phyloP scores from a whole-genome alignment of 257 asterid genomes.

The Echites panduratus region DNA sequence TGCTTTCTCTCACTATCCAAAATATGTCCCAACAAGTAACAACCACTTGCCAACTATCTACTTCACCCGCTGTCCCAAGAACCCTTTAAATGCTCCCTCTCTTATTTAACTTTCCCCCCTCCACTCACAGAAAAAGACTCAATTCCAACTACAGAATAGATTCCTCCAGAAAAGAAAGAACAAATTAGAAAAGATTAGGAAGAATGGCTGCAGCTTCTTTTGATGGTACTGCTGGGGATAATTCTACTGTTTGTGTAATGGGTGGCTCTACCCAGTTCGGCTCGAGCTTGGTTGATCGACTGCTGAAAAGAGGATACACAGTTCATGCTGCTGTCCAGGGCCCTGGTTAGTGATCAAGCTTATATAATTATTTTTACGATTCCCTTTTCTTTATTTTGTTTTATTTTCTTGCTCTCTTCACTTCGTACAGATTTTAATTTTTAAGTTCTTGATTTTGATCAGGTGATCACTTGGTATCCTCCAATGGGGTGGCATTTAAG shows the following conservation, averaged over 20 bases:
- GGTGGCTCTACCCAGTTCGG: slow-evolving; percentile 79
- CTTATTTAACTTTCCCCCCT: not conserved
- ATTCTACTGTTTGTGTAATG: slow-evolving; percentile 73
- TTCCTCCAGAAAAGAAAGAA: not conserved
- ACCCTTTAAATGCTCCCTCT: slow-evolving; percentile 9
- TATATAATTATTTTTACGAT: not conserved
- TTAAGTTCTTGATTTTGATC: no score
- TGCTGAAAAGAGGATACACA: slow-evolving; percentile 66
- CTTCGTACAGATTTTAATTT: no score
- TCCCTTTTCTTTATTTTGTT: no score
- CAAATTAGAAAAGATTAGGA: no score
- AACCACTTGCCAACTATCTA: slow-evolving; percentile 17
- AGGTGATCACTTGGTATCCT: slow-evolving; percentile 47
- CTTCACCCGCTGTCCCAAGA: not conserved
- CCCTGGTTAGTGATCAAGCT: slow-evolving; percentile 36
- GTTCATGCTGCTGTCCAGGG: slow-evolving; percentile 82
- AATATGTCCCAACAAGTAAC: slow-evolving; percentile 13
- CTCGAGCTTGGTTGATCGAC: slow-evolving; percentile 60
- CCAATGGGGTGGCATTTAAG: slow-evolving; percentile 32
- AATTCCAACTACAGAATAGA: no score
- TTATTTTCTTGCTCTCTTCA: no score
- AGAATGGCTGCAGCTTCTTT: slow-evolving; percentile 16
- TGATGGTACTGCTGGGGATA: not conserved
- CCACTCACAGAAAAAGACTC: not conserved
- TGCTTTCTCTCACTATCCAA: not conserved